Evolutionary conservation across 164 flowering plant species (phyloP), one percentile per base, ranked within the genome.

Genomic region (Sextonia rubra): DNA sequence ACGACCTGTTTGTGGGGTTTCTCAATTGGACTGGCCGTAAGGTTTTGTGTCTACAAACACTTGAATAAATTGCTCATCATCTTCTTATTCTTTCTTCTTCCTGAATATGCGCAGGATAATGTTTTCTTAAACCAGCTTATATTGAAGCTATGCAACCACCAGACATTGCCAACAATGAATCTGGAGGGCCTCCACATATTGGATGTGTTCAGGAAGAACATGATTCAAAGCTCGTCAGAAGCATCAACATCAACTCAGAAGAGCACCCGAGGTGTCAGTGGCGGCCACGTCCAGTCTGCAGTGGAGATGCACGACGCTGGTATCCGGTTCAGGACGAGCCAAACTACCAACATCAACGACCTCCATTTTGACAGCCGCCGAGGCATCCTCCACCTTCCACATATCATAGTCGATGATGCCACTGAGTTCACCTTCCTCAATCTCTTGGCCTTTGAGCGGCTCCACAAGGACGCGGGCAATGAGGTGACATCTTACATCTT

Each of bases 361-460:
- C 8, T 66, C 49, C 11, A 8, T 8, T 66, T 44, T 12, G 6
- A 56, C 22, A 14, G 24, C 30, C 37, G 22, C 9, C 11, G n/a
- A 1, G 87, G 90, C 2, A 83, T 84, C n/a, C 86, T 88, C 8
- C 63, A 69, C 12, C 85, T 88, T 4, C 92, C 92, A 0, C 58
- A 32, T 1, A 71, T 83, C 2, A 60, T 76, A 0, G 85, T 88
- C 11, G 90, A 86, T 32, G 89, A 85, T 52, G 24, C 83, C 17
- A 80, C 83, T 0, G 87, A 85, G 58, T 77, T 86, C 0, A 69
- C 73, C 37, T 82, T 82, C 73, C 77, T 87, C 17, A 89, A 89
- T 73, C 84, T 84, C 6, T 81, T 89, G n/a, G 90, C 90, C 0
- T 87, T 79, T 47, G 92, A 89, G 77, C 74, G 88, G 2, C 80